Evolutionary conservation across 192 early-diverging fungal species (phyloP), one percentile per base, ranked within the genome.

Genomic region (Geranomyces variabilis): DNA sequence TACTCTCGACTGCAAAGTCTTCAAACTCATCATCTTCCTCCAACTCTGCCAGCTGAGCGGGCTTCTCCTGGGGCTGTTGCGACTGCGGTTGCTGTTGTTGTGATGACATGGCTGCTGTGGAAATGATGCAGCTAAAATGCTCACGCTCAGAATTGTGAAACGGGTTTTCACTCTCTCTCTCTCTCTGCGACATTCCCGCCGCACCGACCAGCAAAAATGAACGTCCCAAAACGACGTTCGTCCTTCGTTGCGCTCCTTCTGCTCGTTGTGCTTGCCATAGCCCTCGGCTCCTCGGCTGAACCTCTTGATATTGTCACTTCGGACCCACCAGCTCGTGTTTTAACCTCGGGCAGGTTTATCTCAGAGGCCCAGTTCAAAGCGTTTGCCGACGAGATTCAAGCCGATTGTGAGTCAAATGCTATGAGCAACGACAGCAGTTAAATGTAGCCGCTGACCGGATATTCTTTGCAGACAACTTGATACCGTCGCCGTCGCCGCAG

Each of bases 21-120:
- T 96, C 93, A 82, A 96, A 96, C 71, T 96, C 94, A 71, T 96
- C 94, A 83, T 96, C 94, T 63, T 94, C 93, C 73, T 93, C 91
- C 46, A 94, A 79, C n/a, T 84, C 81, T 22, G 86, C 83, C 19
- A 91, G 70, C 56, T 88, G 87, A 33, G 90, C 85, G 48, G 69
- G 70, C 64, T 45, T 64, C 15, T 33, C 31, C 17, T 7, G 5
- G 21, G 17, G 12, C 17, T 2, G 29, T 19, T 60, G 58, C 28
- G 46, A 48, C 14, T 69, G 67, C 66, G 63, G 53, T 44, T 69
- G 51, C 31, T 60, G 58, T 29, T 60, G 58, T 29, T 60, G 58
- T 31, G 6, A 26, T 60, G 58, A 41, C 36, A 41, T 41, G 36
- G 36, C 36, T 41, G 10, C 3, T 41, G 36, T 41, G 36, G 10